phyloP scores from a whole-genome alignment of 176 grass and related monocot genomes.

The Eleusine coracana region DNA sequence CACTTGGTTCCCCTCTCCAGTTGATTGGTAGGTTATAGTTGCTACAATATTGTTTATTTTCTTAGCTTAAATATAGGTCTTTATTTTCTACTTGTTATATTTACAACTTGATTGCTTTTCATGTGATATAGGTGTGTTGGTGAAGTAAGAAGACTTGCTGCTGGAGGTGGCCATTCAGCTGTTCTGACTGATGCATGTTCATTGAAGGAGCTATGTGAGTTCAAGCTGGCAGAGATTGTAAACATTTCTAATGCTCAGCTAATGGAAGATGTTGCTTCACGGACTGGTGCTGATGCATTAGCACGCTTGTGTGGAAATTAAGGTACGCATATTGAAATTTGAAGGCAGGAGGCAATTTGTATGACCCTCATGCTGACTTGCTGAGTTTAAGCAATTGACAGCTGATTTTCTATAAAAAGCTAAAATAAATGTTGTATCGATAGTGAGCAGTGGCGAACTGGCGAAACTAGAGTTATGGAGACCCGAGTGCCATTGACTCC shows the following conservation, averaged over 20 bases:
- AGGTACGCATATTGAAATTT: slow-evolving; percentile 51
- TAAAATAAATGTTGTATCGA: background rate
- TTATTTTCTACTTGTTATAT: background rate
- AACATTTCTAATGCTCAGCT: slow-evolving; percentile 63
- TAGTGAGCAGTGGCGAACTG: background rate
- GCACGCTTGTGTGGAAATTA: slow-evolving; percentile 77
- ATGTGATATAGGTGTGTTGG: slow-evolving; percentile 73
- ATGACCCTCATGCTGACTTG: background rate
- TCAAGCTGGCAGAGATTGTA: slow-evolving; percentile 80
- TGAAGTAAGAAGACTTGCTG: slow-evolving; percentile 82
- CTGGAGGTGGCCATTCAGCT: slow-evolving; percentile 95
- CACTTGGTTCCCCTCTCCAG: slow-evolving; percentile 85
- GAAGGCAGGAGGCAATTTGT: background rate
- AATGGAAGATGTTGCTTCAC: slow-evolving; percentile 81
- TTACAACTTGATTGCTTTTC: background rate
- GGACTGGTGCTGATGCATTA: slow-evolving; percentile 84
- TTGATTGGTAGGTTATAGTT: slow-evolving; percentile 71
- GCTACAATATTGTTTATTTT: background rate
- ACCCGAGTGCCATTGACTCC: too few relatives aligned
- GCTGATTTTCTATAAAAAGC: background rate
- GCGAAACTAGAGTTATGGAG: too few relatives aligned
- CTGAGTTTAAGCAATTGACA: slow-evolving; percentile 3
- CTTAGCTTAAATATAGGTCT: background rate
- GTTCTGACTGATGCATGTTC: slow-evolving; percentile 91
- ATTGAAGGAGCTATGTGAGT: slow-evolving; percentile 88